Percentiles rank a stretch among this genome's conserved stretches.
These are phyloP conservation scores for Mrakia blollopis DNA, from an alignment of 768 basidiomycete genomes.

Conservation along the genomic window DNA sequence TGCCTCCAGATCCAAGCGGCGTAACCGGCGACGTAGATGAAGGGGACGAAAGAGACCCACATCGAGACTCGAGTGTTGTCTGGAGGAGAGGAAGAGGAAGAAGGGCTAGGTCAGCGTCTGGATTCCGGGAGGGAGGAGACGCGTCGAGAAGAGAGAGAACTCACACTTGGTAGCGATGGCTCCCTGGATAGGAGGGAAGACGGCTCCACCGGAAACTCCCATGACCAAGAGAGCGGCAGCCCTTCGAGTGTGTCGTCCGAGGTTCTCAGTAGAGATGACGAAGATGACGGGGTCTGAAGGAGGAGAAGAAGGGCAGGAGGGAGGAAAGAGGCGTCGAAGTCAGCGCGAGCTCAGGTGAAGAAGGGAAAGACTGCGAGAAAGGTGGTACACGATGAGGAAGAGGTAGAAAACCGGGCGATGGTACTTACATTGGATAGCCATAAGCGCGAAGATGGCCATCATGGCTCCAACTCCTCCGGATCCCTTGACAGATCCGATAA, in stretches of 20 bases:
- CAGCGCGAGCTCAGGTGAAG: too few species aligned
- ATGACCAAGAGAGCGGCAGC: conserved; percentile 43
- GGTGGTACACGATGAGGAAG: too few species aligned
- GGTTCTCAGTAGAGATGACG: conserved; percentile 40
- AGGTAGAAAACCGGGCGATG: too few species aligned
- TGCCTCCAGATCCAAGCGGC: conserved; percentile 22
- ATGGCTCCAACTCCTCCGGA: conserved; percentile 57
- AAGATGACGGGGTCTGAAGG: conserved; percentile 31
- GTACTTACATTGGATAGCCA: conserved; percentile 48
- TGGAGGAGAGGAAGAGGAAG: not conserved
- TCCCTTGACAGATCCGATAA: conserved; percentile 54
- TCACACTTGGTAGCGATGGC: conserved; percentile 39
- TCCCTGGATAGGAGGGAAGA: conserved; percentile 44
- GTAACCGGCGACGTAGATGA: conserved; percentile 24
- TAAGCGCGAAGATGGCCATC: conserved; percentile 66
- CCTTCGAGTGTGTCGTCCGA: conserved; percentile 45
- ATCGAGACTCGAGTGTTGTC: conserved; percentile 17
- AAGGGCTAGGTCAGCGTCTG: not conserved
- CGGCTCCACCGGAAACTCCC: conserved; percentile 42
- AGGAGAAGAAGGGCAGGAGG: too few species aligned
- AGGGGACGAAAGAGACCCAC: conserved; percentile 27
- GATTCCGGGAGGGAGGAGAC: too few species aligned
- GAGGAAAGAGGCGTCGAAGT: too few species aligned
- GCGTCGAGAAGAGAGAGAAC: not conserved
- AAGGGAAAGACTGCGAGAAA: too few species aligned